A percentile compares a stretch with the other conserved stretches of the same genome.
phyloP scores from a whole-genome alignment of 768 basidiomycete genomes.

The Boletus edulis region DNA sequence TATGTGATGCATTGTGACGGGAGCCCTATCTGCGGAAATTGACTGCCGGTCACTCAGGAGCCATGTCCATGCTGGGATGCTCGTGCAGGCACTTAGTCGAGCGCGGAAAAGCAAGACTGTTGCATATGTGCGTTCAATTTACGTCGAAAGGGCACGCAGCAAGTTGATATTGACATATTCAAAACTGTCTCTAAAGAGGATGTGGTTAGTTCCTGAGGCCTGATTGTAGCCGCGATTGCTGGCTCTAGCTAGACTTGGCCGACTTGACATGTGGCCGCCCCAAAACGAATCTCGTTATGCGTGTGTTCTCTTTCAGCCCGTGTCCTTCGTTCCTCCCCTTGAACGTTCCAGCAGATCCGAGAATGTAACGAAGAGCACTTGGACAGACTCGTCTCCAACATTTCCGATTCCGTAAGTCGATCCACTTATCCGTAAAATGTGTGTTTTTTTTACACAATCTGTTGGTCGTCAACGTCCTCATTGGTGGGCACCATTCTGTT shows the following conservation, averaged over 20 bases:
- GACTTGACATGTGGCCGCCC: constrained; percentile 25
- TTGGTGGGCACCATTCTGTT: constrained; percentile 2
- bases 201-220: constrained; percentile 1
- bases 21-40: constrained; percentile 2
- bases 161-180: constrained; percentile 11
- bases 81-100: not conserved
- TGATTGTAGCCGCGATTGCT: constrained; percentile 4
- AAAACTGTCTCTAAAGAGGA: not conserved
- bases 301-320: constrained; percentile 1
- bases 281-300: constrained; percentile 15
- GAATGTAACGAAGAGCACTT: not conserved
- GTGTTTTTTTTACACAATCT: constrained; percentile 14
- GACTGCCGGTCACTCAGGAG: constrained; percentile 7
- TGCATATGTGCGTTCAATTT: constrained; percentile 15
- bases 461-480: not conserved
- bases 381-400: not conserved
- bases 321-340: constrained; percentile 12
- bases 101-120: constrained; percentile 1
- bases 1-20: constrained; percentile 1
- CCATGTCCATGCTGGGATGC: not conserved
- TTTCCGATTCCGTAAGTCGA: constrained; percentile 2
- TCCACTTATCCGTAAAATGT: not conserved
- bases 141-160: constrained; percentile 15
- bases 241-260: not conserved
- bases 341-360: constrained; percentile 23